Evolutionary conservation across 23 red algal species (phyloP), one percentile per base, ranked within the genome.

Genomic region (Gracilaria gracilis): DNA sequence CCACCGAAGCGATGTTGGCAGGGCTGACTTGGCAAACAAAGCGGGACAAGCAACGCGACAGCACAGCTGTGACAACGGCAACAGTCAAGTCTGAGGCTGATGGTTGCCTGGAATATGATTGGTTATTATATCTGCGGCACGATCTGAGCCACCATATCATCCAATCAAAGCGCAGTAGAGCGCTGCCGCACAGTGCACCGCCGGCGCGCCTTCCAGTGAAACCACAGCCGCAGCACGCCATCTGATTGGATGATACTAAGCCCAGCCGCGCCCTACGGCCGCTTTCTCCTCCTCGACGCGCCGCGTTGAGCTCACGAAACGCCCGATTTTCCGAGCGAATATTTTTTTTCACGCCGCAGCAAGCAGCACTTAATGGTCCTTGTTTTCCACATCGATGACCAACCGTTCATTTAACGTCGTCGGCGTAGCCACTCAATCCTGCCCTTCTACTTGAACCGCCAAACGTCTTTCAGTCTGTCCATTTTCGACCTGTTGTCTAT

Each of bases 321-420:
- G 23, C 21, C 40, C 4, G 42, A 6, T 15, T 25, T 31, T 77
- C 38, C 6, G 8, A 20, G 3, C 27, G 72, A 77, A 49, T 77
- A 77, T 51, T 77, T 74, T 74, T 51, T 34, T 50, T 51, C n/a
- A n/a, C n/a, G n/a, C 23, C 59, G 59, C 59, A 6, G 62, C 33
- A 28, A 1, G 20, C 33, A 2, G 11, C 20, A 15, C 4, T 14
- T 31, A 33, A 0, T 36, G 9, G 33, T 67, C 42, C 28, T 77
- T 50, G 72, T 51, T 77, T 50, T 50, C 5, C 72, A 15, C 72
- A 77, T n/a, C n/a, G 27, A 77, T 77, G 72, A 51, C 72, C 72
- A 77, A 51, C 72, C 72, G 46, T 50, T 50, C 72, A 77, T 77
- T 77, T 77, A 16, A 20, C 4, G 38, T 31, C 72, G 38, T 31